Conservation (phyloP, 2,329 filamentous ascomycete species). For the Penicillium olsonii region DNA sequence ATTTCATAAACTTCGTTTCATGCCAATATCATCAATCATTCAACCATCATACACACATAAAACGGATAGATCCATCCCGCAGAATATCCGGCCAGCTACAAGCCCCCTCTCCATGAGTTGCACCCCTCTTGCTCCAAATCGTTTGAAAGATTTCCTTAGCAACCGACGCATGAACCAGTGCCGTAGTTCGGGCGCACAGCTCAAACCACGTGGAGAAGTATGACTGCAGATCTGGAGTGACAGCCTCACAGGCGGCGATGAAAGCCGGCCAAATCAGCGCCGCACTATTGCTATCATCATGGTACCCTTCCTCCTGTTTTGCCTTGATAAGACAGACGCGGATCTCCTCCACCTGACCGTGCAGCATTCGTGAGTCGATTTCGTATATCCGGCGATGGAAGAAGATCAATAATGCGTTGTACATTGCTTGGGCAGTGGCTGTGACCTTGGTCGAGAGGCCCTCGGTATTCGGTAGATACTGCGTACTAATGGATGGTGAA, state of each 20-base stretch:
- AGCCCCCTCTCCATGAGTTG: conserved; percentile 1
- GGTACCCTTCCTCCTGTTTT: conserved; percentile 2
- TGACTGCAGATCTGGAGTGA: conserved; percentile 7
- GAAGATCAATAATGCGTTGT: conserved; percentile 16
- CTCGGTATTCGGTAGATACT: background rate
- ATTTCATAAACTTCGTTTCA: too few species aligned
- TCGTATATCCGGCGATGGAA: conserved; percentile 22
- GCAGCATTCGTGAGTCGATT: conserved; percentile 13
- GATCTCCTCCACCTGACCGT: conserved; percentile 11
- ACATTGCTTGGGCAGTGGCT: conserved; percentile 15
- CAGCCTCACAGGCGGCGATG: conserved; percentile 22
- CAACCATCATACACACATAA: conserved; percentile 16
- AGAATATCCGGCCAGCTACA: conserved; percentile 20
- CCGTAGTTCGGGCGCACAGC: conserved; percentile 9
- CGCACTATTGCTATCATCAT: conserved; percentile 6
- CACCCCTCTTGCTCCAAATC: conserved; percentile 14
- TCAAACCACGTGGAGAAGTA: conserved; percentile 21
- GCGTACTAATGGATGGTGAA: background rate
- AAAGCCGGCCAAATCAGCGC: conserved; percentile 23
- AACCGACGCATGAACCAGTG: conserved; percentile 13
- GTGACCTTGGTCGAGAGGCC: background rate
- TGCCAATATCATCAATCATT: too few species aligned
- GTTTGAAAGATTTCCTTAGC: conserved; percentile 16
- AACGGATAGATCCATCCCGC: conserved; percentile 14
- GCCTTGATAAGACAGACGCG: conserved; percentile 1